Evolutionary conservation across 225 moss, liverwort and hornwort genomes (phyloP).

Genomic region (Climacium dendroides): DNA sequence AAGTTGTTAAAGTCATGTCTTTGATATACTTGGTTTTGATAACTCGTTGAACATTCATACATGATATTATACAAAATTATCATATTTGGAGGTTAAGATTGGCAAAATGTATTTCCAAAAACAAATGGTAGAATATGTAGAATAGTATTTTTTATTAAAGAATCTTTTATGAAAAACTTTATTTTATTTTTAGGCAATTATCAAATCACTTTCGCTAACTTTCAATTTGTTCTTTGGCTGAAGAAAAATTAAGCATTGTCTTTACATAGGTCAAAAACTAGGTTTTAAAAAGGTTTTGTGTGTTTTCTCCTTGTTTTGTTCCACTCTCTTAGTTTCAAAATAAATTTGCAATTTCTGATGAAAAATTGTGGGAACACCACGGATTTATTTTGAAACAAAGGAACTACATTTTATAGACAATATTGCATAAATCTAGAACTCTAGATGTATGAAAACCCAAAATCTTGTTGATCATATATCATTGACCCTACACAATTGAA

Average conservation of each 20-base stretch:
- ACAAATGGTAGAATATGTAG: rapidly evolving
- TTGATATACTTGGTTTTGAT: background rate
- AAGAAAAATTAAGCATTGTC: background rate
- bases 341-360: background rate
- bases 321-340: rapidly evolving
- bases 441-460: background rate
- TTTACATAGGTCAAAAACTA: background rate
- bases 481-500: no score
- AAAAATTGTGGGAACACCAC: rapidly evolving
- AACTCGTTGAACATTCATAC: background rate
- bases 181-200: no score
- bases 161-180: no score
- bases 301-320: background rate
- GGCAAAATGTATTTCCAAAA: background rate
- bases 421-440: background rate
- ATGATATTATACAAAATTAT: background rate
- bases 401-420: background rate
- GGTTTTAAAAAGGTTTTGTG: rapidly evolving
- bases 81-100: rapidly evolving
- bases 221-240: rapidly evolving
- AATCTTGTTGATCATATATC: no score
- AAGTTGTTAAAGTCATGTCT: rapidly evolving
- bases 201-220: background rate
- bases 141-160: background rate
- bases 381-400: rapidly evolving